These are phyloP conservation scores for Trebouxiophyceae sp. DNA, from an alignment of 163 green algal genomes.

Conservation along the genomic window DNA sequence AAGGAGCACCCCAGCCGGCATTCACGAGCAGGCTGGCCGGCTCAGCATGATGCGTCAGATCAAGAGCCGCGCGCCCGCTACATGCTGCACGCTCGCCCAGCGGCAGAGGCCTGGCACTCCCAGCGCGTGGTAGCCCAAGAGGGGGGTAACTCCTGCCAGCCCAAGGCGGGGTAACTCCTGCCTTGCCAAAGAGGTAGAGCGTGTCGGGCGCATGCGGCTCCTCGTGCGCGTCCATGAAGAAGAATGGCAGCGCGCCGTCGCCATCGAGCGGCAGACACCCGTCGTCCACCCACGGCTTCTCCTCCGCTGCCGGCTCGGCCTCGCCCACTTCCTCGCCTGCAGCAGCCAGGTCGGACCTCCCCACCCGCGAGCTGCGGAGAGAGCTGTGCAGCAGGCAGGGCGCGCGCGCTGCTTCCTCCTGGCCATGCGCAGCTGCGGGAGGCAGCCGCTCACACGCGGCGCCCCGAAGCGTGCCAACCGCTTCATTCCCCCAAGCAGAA, in stretches of 20 bases:
- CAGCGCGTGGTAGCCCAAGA: no score
- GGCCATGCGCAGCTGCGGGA: neutral
- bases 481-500: neutral
- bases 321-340: neutral
- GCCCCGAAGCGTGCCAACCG: neutral
- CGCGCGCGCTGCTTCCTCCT: neutral
- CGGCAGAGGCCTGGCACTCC: neutral
- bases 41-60: neutral
- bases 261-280: conserved; percentile 49
- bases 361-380: neutral
- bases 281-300: conserved; percentile 29
- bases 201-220: conserved; percentile 57
- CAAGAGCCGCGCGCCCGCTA: neutral
- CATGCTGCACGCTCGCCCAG: neutral
- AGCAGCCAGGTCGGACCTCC: neutral
- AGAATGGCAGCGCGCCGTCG: conserved; percentile 75
- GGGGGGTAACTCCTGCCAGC: neutral
- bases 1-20: no score
- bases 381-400: neutral
- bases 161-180: conserved; percentile 18
- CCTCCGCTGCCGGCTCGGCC: neutral
- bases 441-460: neutral
- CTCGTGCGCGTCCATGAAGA: conserved; percentile 88
- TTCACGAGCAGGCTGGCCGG: no score
- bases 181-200: conserved; percentile 94